Evolutionary conservation across 2,329 filamentous ascomycete genomes (phyloP), one percentile per base, ranked within the genome.

Genomic region (Lecanicillium sp.): DNA sequence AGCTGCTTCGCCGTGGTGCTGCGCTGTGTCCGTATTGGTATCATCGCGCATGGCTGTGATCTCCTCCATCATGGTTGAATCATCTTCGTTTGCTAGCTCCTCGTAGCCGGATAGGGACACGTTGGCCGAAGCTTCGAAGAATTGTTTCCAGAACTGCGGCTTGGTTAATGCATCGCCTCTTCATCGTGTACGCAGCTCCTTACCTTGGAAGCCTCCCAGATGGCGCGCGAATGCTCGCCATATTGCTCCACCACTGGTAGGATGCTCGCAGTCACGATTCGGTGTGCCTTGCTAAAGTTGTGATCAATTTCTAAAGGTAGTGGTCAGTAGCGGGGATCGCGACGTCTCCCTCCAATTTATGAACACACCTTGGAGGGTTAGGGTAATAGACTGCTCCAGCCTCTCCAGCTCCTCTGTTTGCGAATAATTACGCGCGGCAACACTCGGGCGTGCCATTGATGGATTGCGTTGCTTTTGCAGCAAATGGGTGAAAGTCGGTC

Each of bases 61-160:
- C 52, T 73, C 71, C 14, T 72, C 68, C 17, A 59, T 63, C 2
- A 54, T 64, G 34, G 60, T 67, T 41, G 54, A 72, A 52, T 74
- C 77, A n/a, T 83, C 80, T 37, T 75, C 78, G 39, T 83, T 80
- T 12, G 77, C 77, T 16, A 80, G 71, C 55, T 94, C 89, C 56
- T 95, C 90, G 60, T 98, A 95, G 19, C 89, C 88, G 0, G 88
- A 95, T 9, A 98, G 75, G 9, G 90, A 95, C 18, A 98, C 90
- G 54, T 98, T 96, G 57, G 92, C 92, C 34, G 89, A 95, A 27
- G 92, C 88, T 65, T 98, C 92, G 63, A 98, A 98, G 69, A 98
- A 98, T 68, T 96, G 89, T 64, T 98, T 98, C 92, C 92, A 98
- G 64, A 98, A 98, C 85, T 94, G 54, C 11, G 39, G 19, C 22